A percentile compares a stretch with the other conserved stretches of the same genome.
These are phyloP conservation scores for Xylariales sp. DNA, from an alignment of 2,329 filamentous ascomycete species.

Conservation along the genomic window DNA sequence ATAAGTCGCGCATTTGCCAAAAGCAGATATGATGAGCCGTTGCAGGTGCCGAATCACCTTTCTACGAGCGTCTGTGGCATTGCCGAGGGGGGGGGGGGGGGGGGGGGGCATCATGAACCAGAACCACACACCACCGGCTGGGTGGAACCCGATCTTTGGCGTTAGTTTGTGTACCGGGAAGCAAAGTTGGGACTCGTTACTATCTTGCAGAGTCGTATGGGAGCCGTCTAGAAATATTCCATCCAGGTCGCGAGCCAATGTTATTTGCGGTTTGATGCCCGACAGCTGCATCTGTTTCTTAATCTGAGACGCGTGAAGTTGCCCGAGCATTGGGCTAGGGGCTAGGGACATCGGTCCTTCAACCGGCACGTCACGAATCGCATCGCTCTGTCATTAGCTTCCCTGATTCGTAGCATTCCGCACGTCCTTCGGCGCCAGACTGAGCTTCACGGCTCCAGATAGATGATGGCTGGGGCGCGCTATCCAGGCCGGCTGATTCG, in stretches of 20 bases:
- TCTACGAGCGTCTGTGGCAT: no score
- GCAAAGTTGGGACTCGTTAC: background rate
- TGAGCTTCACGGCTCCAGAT: no score
- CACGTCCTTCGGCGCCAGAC: no score
- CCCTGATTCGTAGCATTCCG: no score
- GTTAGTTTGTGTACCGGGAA: background rate
- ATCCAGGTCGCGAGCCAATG: background rate
- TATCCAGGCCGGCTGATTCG: constrained; percentile 2
- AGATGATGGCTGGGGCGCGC: background rate
- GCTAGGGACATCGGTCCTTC: constrained; percentile 5
- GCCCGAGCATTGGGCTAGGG: constrained; percentile 1
- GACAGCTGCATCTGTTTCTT: background rate
- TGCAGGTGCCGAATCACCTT: background rate
- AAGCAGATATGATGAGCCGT: no score
- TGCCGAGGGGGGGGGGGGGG: no score
- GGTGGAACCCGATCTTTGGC: background rate
- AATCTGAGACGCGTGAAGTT: constrained; percentile 3
- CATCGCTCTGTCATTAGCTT: no score
- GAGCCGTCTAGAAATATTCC: constrained; percentile 6
- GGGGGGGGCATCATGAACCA: background rate
- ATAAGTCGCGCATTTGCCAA: no score
- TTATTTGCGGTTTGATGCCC: no score
- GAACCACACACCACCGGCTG: background rate
- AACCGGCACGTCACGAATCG: background rate
- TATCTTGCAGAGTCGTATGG: constrained; percentile 3